Evolutionary conservation across 345 rosid species (phyloP), one percentile per base, ranked within the genome.

Genomic region (Ceriops decandra): DNA sequence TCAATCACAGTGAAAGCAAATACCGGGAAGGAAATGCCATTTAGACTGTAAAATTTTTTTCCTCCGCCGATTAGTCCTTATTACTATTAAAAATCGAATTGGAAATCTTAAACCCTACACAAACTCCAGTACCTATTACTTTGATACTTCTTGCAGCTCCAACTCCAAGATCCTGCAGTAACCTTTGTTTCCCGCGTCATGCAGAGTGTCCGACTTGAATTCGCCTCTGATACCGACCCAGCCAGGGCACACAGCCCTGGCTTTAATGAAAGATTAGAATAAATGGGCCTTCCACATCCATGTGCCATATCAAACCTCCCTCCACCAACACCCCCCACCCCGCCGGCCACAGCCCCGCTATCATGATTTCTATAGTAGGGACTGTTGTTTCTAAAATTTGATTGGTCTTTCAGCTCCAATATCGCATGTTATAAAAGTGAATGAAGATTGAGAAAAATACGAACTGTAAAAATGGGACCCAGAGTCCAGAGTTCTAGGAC

Each of bases 401-500:
- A 24, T 53, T 53, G 57, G 13, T 7, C 26, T 21, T 52, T 24
- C 21, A 7, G 26, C 6, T 21, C 27, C 58, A 54, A 2, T 22
- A 54, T 13, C 22, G 7, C 2, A n/a, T 53, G 1, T 10, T 7
- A 24, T 57, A 57, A 26, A 67, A 67, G 57, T 57, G 60, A 52
- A 66, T 28, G 47, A 21, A 32, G 60, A 1, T n/a, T n/a, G 69
- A 53, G 6, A 20, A 15, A 6, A 57, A 66, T 2, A 47, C 31
- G 30, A 31, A 63, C 46, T 6, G 51, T 62, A 66, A 72, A 5
- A 71, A 31, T 21, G 74, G 4, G 46, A 67, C 33, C 27, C 70
- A 61, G 65, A 62, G 74, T 76, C 64, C 81, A 68, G 68, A 68
- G 72, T 64, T 66, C 82, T 20, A 78, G 60, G 83, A 27, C 65